Evolutionary conservation across 768 basidiomycete genomes (phyloP).

Genomic region (Paxillus involutus): DNA sequence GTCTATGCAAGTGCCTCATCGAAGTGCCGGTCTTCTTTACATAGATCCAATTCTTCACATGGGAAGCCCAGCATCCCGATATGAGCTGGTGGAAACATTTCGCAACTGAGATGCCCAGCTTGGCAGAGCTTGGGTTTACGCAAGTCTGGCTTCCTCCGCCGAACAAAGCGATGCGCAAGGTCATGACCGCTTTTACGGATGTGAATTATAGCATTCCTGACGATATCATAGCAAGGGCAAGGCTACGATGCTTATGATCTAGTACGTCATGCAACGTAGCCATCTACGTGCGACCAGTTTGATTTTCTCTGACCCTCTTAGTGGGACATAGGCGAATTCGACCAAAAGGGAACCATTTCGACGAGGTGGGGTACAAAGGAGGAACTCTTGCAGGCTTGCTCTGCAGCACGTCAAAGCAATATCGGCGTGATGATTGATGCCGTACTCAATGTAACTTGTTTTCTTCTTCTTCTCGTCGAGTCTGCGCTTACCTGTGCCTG

Average conservation of each 20-base stretch:
- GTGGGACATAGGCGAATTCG: constrained; percentile 89
- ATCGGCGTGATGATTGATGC: constrained; percentile 84
- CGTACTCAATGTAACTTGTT: constrained; percentile 72
- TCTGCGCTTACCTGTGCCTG: constrained; percentile 6
- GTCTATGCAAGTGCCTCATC: background rate
- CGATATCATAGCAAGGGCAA: constrained; percentile 51
- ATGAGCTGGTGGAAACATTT: constrained; percentile 84
- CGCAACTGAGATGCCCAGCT: constrained; percentile 58
- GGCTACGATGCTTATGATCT: constrained; percentile 89
- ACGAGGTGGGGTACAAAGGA: constrained; percentile 91
- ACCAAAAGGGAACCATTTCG: constrained; percentile 65
- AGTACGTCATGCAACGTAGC: constrained; percentile 38
- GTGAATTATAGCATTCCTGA: constrained; percentile 10
- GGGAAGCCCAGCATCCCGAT: constrained; percentile 58
- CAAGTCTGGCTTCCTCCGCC: constrained; percentile 85
- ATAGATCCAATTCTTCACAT: constrained; percentile 84
- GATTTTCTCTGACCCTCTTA: constrained; percentile 24
- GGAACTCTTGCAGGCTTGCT: constrained; percentile 70
- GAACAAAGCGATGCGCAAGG: constrained; percentile 71
- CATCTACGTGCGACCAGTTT: background rate
- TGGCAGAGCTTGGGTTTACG: constrained; percentile 71
- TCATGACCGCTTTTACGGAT: constrained; percentile 17
- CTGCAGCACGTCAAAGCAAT: constrained; percentile 62
- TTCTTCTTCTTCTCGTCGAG: background rate
- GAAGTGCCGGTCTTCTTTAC: too few species aligned